Percentiles rank a stretch among this genome's conserved stretches.
Conservation (phyloP, 768 basidiomycete species). For the Leccinum broughii region DNA sequence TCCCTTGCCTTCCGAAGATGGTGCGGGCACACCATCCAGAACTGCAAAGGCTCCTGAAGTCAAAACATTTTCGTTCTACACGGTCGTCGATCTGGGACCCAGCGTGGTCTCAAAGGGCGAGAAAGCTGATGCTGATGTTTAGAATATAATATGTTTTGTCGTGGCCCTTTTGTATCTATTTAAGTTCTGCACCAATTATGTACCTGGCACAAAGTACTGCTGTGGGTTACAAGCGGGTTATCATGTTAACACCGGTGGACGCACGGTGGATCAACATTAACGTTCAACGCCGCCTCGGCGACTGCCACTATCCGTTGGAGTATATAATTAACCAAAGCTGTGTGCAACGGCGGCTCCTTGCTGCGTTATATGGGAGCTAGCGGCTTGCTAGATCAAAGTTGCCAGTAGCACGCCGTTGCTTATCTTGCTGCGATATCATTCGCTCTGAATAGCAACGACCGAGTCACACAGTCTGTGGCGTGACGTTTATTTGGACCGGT, state of each 20-base stretch:
- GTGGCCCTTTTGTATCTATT: not conserved
- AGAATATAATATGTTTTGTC: not conserved
- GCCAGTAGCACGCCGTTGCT: not conserved
- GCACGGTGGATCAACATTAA: not conserved
- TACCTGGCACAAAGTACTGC: not conserved
- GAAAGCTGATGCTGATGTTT: conserved; percentile 24
- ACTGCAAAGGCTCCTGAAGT: conserved; percentile 62
- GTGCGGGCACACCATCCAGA: conserved; percentile 46
- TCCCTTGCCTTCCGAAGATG: conserved; percentile 62
- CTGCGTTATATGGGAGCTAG: no score
- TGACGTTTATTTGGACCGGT: not conserved
- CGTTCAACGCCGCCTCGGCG: no score
- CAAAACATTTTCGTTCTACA: conserved; percentile 90
- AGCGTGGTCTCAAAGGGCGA: conserved; percentile 67
- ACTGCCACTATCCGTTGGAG: not conserved
- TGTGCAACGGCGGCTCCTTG: not conserved
- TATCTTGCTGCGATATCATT: not conserved
- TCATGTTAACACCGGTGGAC: not conserved
- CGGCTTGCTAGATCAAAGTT: not conserved
- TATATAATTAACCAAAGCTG: not conserved
- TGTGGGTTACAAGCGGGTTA: not conserved
- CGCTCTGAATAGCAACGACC: not conserved
- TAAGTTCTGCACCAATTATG: not conserved
- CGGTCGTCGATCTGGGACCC: conserved; percentile 74
- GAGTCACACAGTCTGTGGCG: not conserved